These are phyloP conservation scores for Canna indica DNA, from an alignment of 176 grass and related monocot species.

Conservation along the genomic window DNA sequence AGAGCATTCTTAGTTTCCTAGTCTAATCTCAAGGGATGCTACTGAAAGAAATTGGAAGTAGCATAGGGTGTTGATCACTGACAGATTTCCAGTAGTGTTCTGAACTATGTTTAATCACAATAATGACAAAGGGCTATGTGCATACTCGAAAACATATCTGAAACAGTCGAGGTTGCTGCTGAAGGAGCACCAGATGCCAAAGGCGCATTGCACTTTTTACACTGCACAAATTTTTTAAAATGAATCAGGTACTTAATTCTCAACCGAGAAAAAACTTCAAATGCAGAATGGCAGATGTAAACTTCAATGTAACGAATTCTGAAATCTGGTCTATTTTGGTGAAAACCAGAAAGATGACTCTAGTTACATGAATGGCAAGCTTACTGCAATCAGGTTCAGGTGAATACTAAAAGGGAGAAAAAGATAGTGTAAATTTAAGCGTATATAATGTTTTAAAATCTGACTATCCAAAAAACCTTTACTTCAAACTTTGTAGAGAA, in stretches of 20 bases:
- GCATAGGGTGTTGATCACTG: background rate
- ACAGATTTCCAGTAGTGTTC: background rate
- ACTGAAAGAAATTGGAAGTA: background rate
- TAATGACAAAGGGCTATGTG: conserved; percentile 11
- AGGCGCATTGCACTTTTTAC: conserved; percentile 78
- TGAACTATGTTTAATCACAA: conserved; percentile 1
- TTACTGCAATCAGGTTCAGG: no score
- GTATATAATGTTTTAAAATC: no score
- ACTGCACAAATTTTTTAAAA: conserved; percentile 46
- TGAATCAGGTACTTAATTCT: conserved; percentile 11
- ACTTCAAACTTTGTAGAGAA: no score
- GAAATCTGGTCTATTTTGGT: no score
- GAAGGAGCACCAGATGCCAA: conserved; percentile 53
- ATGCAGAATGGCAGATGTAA: no score
- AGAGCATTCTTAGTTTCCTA: background rate
- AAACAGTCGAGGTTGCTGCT: conserved; percentile 33
- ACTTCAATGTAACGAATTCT: no score
- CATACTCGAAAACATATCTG: conserved; percentile 73
- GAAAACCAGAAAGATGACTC: no score
- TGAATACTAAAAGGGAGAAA: no score
- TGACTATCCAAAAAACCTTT: no score
- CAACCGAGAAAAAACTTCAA: background rate
- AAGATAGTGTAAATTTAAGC: no score
- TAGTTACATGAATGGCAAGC: no score
- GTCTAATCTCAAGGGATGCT: background rate